These are phyloP conservation scores for Arthroderma uncinatum DNA, from an alignment of 2,329 filamentous ascomycete genomes.

Conservation along the genomic window DNA sequence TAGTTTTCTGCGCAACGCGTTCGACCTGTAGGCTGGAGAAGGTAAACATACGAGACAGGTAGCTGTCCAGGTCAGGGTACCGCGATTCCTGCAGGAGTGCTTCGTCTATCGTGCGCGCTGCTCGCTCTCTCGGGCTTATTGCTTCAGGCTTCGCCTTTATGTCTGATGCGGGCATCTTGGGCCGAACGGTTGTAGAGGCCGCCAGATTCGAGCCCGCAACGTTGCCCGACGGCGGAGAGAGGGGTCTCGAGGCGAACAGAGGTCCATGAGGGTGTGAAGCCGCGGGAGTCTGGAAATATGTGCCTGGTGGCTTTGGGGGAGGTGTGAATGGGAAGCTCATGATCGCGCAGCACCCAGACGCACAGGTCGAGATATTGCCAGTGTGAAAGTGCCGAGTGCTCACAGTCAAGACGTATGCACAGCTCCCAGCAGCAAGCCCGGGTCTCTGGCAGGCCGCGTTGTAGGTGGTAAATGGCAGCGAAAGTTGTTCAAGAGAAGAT, in stretches of 20 bases:
- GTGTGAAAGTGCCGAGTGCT: neutral
- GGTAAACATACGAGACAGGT: slow-evolving; percentile 66
- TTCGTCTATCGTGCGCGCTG: slow-evolving; percentile 71
- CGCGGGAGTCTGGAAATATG: slow-evolving; percentile 34
- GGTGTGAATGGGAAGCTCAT: slow-evolving; percentile 37
- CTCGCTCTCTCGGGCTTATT: slow-evolving; percentile 64
- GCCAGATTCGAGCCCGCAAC: slow-evolving; percentile 4
- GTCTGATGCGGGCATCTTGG: slow-evolving; percentile 17
- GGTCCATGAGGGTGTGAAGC: slow-evolving; percentile 28
- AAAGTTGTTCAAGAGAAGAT: neutral
- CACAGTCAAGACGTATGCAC: neutral
- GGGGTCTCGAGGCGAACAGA: slow-evolving; percentile 24
- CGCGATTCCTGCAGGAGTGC: slow-evolving; percentile 63
- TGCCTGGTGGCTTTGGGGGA: slow-evolving; percentile 31
- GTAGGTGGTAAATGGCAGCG: neutral
- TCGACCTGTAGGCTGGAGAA: neutral
- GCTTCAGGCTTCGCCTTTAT: slow-evolving; percentile 38
- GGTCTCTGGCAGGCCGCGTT: neutral
- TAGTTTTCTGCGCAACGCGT: neutral
- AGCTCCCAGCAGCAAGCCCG: neutral
- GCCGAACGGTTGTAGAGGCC: slow-evolving; percentile 9
- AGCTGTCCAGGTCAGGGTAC: slow-evolving; percentile 82
- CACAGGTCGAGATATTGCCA: neutral
- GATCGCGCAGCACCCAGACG: slow-evolving; percentile 13
- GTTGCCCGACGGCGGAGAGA: slow-evolving; percentile 13